Conservation (phyloP, 1,284 basidiomycete species). For the Trichosporon faecale region DNA sequence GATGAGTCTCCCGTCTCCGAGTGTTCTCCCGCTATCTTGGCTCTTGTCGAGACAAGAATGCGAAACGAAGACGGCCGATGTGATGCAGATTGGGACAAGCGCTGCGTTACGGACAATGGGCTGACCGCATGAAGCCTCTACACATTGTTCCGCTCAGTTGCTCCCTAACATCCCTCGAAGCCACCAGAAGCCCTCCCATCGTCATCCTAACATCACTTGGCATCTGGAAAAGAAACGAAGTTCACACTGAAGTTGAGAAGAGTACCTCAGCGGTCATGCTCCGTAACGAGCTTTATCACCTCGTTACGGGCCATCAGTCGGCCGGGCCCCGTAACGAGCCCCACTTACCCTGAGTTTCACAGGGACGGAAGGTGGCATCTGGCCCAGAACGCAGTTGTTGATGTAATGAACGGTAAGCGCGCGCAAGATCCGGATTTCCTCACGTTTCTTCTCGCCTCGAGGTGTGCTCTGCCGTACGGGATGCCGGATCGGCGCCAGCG, state of each 20-base stretch:
- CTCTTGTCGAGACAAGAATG: neutral
- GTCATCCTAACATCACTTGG: neutral
- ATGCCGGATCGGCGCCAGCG: neutral
- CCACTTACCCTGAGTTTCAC: neutral
- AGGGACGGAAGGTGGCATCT: neutral
- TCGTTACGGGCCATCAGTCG: neutral
- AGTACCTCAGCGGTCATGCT: neutral
- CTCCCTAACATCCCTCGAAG: neutral
- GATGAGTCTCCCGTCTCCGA: neutral
- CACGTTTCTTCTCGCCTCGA: neutral
- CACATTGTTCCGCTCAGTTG: too few species aligned
- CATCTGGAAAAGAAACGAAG: neutral
- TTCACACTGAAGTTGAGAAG: neutral
- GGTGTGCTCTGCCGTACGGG: neutral
- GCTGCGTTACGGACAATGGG: too few species aligned
- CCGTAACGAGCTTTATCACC: neutral
- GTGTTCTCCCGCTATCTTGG: neutral
- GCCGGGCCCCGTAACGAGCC: neutral
- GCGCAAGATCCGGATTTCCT: constrained; percentile 11
- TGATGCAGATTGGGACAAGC: too few species aligned
- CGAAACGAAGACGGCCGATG: too few species aligned
- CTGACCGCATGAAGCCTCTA: too few species aligned
- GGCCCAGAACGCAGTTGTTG: neutral
- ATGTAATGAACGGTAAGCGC: neutral
- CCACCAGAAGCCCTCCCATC: neutral